Percentiles rank a stretch among this genome's conserved stretches.
These are phyloP conservation scores for Claviceps humidiphila DNA, from an alignment of 2,329 filamentous ascomycete species.

Conservation along the genomic window DNA sequence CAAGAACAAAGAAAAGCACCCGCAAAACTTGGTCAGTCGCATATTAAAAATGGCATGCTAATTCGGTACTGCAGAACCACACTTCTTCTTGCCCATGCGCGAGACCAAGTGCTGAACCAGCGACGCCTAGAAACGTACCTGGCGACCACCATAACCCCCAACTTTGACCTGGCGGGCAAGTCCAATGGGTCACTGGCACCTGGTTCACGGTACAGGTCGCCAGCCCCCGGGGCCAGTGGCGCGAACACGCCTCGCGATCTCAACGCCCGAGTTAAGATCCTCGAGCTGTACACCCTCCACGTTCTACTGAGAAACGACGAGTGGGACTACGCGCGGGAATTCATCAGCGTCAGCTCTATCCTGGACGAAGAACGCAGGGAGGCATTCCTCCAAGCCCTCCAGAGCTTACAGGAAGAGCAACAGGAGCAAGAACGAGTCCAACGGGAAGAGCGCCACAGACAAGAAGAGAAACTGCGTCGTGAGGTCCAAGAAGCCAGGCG, in stretches of 20 bases:
- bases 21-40: too few relatives aligned
- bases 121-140: slow-evolving; percentile 80
- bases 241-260: slow-evolving; percentile 76
- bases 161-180: slow-evolving; percentile 56
- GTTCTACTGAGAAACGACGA: slow-evolving; percentile 87
- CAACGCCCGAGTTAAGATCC: slow-evolving; percentile 73
- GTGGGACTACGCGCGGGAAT: slow-evolving; percentile 90
- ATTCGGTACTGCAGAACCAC: slow-evolving; percentile 50
- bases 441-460: slow-evolving; percentile 41
- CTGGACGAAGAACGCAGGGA: slow-evolving; percentile 87
- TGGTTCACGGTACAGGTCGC: slow-evolving; percentile 29
- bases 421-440: slow-evolving; percentile 55
- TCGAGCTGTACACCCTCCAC: slow-evolving; percentile 91
- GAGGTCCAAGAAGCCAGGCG: slow-evolving; percentile 45
- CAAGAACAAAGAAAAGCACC: background rate
- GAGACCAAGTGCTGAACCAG: slow-evolving; percentile 72
- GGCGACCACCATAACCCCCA: slow-evolving; percentile 59
- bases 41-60: background rate
- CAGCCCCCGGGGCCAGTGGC: slow-evolving; percentile 41
- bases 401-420: slow-evolving; percentile 74
- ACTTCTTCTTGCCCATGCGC: slow-evolving; percentile 78
- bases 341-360: slow-evolving; percentile 74
- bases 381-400: slow-evolving; percentile 73
- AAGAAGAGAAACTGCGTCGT: slow-evolving; percentile 42
- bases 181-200: slow-evolving; percentile 35